Evolutionary conservation across 768 basidiomycete genomes (phyloP), one percentile per base, ranked within the genome.

Genomic region (Hericium coralloides): DNA sequence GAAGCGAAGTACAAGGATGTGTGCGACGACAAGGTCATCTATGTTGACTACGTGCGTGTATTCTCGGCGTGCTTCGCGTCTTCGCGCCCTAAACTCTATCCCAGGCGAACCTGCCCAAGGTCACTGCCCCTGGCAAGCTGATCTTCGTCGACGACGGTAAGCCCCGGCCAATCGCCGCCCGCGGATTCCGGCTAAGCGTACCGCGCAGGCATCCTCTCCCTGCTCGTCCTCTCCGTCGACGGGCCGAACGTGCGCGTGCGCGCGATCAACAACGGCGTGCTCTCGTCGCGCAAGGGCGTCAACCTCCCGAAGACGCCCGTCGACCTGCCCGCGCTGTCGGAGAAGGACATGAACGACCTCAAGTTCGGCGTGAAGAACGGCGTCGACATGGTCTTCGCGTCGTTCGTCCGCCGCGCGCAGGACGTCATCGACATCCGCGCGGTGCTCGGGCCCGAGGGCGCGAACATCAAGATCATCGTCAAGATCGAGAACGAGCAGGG

Each of bases 401-500:
- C 97, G 3, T 99, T 98, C 72, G 98, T 99, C 72, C 93, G 97
- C 60, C 86, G 89, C 56, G 95, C 84, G 25, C 81, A 97, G 65
- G 97, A 99, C 70, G 95, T 99, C 68, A 80, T 76, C 62, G 92
- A 97, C 66, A 98, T 99, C 71, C 89, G 94, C 63, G 79, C 83
- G 52, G 91, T 95, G 60, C 85, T 99, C 63, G 97, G 97, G 50
- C 87, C 95, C 37, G 94, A 93, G 53, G 97, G 97, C 57, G 89
- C 92, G 55, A 86, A 75, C 75, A 94, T 99, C 80, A 98, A 98
- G 75, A 93, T 99, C 71, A 98, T 99, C 64, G 94, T 95, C 75
- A 99, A 99, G 76, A 98, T 99, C 63, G 97, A 99, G 75, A 99
- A 99, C 74, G 92, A 98, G 72, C 97, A 99, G 74, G 97, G 97